Evolutionary conservation across 129 eudicot genomes (phyloP), one percentile per base, ranked within the genome.

Genomic region (Flaveria robusta): DNA sequence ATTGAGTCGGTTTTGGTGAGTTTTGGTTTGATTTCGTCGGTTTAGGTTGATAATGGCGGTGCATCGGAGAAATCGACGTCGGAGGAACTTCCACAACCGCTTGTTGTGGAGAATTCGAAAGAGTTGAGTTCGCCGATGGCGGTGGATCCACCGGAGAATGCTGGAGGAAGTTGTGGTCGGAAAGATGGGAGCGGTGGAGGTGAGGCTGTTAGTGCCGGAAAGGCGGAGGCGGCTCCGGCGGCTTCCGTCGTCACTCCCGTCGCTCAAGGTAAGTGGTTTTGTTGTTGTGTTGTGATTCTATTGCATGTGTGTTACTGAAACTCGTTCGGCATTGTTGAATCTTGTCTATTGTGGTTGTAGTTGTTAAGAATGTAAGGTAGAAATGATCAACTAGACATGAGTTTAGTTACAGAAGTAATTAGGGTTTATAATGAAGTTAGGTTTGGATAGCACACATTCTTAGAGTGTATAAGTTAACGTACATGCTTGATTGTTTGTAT

Each of bases 31-130:
- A 56, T 80, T 72, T 39, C 16, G 19, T 18, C 16, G 56, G 66
- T 37, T 1, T 47, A 91, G 92, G 92, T 46, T 34, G 92, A 81
- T 9, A 83, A 81, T 75, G 88, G 79, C 22, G 70, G 82, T 12
- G 79, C 85, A 70, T 82, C 89, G 79, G 97, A 83, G 74, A 85
- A 85, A 77, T 74, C 89, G 69, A 79, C 85, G 72, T 85, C 83
- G 22, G 66, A 37, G 29, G 73, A 79, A 18, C 37, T 54, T 2
- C 16, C 55, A 18, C 79, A 43, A 47, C 80, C 75, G 11, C 77
- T 66, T 2, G 68, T 41, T 41, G 80, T 81, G 56, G 96, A 89
- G 31, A 82, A 83, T 86, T 81, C 87, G 7, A 91, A 87, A 70
- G 87, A 82, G 26, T 58, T 83, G 71, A 66, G 82, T 62, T 77